Evolutionary conservation across 2,329 filamentous ascomycete genomes (phyloP).

Genomic region (Fusarium falciforme): DNA sequence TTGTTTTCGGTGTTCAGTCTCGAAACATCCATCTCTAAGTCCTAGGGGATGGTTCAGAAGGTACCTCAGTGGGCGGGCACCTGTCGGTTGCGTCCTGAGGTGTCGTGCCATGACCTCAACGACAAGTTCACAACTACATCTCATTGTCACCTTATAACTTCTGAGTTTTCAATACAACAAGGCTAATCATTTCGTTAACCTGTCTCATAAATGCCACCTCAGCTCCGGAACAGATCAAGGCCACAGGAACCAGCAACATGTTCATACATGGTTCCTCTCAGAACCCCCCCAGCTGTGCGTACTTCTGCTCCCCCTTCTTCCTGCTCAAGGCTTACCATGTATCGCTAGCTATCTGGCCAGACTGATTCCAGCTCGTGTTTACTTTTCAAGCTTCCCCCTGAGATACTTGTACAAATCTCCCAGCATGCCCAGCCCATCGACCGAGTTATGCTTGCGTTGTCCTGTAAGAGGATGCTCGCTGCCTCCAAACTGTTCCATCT

Average conservation of each 20-base stretch:
- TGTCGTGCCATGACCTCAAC: constrained; percentile 2
- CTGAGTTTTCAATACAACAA: background rate
- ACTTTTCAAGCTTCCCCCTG: constrained; percentile 40
- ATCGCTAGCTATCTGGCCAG: constrained; percentile 5
- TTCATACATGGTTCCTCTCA: constrained; percentile 7
- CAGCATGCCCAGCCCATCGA: constrained; percentile 20
- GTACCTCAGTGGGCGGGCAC: no score
- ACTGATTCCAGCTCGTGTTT: background rate
- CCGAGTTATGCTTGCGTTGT: constrained; percentile 31
- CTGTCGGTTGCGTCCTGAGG: background rate
- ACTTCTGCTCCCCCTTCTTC: background rate
- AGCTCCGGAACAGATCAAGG: constrained; percentile 8
- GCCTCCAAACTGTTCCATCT: constrained; percentile 29
- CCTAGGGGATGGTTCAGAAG: background rate
- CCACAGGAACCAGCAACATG: background rate
- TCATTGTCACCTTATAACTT: background rate
- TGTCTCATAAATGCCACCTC: constrained; percentile 12
- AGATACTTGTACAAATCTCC: constrained; percentile 43
- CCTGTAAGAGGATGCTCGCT: constrained; percentile 38
- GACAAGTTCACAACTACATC: background rate
- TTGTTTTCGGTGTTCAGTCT: background rate
- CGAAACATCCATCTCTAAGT: background rate
- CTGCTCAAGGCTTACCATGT: background rate
- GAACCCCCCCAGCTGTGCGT: constrained; percentile 24
- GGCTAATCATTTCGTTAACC: background rate